Evolutionary conservation across 2,329 filamentous ascomycete species (phyloP), one percentile per base, ranked within the genome.

Genomic region (Aotearoamyces nothofagi): DNA sequence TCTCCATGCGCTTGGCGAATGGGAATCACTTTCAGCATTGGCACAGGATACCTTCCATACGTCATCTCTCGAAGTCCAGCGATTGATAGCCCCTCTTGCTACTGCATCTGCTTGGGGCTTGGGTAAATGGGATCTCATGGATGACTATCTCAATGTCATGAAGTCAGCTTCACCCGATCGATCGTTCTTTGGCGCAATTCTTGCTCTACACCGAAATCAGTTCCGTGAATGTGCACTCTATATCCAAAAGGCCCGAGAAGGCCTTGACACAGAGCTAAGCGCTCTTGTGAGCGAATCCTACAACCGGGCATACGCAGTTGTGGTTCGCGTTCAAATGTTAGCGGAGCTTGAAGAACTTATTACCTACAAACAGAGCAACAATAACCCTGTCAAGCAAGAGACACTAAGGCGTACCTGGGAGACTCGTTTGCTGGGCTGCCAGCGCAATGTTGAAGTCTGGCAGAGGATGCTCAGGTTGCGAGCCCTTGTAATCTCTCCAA

Each of bases 261-360:
- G 83, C 6, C 66, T 99, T 10, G 92, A 98, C 43, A 92, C 87
- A 0, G 92, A 99, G 50, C 66, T 99, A 19, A 93, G 84, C 44
- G 90, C 90, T 4, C 66, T 98, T 3, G 76, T 99, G n/a, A 92
- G 86, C 49, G 90, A 99, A 52, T 96, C 87, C 2, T 99, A 98
- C 54, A 94, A 93, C 44, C 74, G 90, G 35, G 92, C 90, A 7
- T 99, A 99, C 55, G 76, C 87, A 40, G 87, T 94, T n/a, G 84
- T 98, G 34, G 87, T 99, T 25, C 78, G 90, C 24, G 86, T 98
- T 1, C 90, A 99, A 54, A 98, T 98, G 92, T 72, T 99, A 43
- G 90, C 92, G 4, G 90, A 99, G 53, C 66, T 99, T 3, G 90
- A 99, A 51, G 90, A 99, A 51, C 86, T 98, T 42, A 96, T 98